Conservation (phyloP, 176 grass and related monocot genomes). For the Raddia guianensis region DNA sequence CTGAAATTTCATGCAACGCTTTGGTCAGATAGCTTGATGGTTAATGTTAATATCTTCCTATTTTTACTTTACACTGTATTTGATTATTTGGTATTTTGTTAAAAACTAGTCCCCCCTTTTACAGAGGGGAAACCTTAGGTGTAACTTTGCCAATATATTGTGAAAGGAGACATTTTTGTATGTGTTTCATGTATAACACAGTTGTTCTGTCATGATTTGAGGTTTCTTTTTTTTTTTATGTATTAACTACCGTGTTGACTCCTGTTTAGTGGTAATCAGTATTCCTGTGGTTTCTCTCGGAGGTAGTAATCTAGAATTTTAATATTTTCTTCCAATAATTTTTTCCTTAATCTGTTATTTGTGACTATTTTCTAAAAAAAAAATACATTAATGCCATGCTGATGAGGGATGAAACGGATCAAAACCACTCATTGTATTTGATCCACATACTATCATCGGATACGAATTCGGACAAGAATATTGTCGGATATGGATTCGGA, state of each 20-base stretch:
- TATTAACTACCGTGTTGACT: not conserved
- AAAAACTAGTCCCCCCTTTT: not conserved
- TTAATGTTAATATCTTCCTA: not conserved
- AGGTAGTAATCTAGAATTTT: not conserved
- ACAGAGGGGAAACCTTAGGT: not conserved
- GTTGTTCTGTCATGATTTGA: conserved; percentile 5
- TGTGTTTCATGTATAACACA: not conserved
- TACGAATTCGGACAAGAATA: too few relatives aligned
- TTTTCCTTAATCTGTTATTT: not conserved
- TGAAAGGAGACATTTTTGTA: not conserved
- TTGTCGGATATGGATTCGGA: too few relatives aligned
- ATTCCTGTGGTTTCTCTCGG: not conserved
- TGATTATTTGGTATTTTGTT: not conserved
- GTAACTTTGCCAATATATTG: not conserved
- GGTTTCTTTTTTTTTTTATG: not conserved
- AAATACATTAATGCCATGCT: not conserved
- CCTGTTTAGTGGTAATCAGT: not conserved
- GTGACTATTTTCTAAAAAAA: not conserved
- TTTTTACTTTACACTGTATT: not conserved
- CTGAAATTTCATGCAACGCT: not conserved
- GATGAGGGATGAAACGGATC: not conserved
- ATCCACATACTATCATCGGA: too few relatives aligned
- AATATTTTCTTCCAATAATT: not conserved
- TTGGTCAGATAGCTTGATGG: not conserved
- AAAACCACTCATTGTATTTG: too few relatives aligned